phyloP scores from a whole-genome alignment of 2,329 filamentous ascomycete genomes.

The Nigrospora oryzae region DNA sequence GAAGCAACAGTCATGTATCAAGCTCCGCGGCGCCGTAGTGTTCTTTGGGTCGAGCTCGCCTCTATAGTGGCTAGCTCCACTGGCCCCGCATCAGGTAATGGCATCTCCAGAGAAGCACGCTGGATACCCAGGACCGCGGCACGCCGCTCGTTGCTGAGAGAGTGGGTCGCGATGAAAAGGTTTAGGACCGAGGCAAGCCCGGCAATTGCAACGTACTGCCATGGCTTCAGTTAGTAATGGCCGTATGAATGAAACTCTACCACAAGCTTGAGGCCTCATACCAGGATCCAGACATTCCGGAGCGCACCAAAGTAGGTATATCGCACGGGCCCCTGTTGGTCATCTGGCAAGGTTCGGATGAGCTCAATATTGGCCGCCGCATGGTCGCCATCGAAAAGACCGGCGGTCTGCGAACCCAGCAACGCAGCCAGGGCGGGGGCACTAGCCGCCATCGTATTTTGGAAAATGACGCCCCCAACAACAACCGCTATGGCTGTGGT shows the following conservation, averaged over 20 bases:
- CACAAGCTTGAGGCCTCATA: not conserved
- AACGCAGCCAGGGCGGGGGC: constrained; percentile 5
- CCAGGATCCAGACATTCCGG: constrained; percentile 12
- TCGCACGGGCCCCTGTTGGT: constrained; percentile 8
- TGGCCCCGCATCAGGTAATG: no score
- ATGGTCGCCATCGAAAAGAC: constrained; percentile 8
- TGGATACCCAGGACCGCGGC: no score
- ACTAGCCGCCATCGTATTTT: constrained; percentile 17
- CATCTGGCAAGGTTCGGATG: constrained; percentile 5
- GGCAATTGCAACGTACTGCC: not conserved
- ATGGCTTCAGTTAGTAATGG: no score
- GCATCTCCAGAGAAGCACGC: no score
- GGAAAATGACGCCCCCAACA: constrained; percentile 42
- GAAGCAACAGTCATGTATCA: no score
- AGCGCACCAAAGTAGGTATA: constrained; percentile 8
- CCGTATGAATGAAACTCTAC: not conserved
- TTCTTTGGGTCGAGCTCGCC: no score
- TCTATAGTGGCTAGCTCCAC: no score
- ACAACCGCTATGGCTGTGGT: constrained; percentile 50
- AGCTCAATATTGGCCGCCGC: constrained; percentile 9
- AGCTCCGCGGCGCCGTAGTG: no score
- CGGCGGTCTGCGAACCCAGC: constrained; percentile 7
- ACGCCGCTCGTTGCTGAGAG: no score
- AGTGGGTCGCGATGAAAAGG: not conserved
- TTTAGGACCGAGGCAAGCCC: not conserved